Evolutionary conservation across 192 early-diverging fungal species (phyloP), one percentile per base, ranked within the genome.

Genomic region (Coemansia sp.): DNA sequence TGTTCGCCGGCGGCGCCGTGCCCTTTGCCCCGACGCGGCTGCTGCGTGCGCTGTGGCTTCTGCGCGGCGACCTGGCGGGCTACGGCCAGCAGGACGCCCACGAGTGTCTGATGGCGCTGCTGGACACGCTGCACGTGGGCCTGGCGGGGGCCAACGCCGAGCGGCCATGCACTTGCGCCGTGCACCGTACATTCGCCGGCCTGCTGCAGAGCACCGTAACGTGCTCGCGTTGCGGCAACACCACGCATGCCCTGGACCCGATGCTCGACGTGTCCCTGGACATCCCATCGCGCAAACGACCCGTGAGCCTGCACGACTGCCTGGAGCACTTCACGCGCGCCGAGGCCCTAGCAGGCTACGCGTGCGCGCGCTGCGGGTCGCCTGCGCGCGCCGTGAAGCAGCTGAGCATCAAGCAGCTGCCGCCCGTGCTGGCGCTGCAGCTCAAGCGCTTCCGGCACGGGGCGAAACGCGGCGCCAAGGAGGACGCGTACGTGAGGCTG

Each of bases 11-110:
- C 9, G 71, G 80, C n/a, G 83, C 71, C 37, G 58, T 66, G 42
- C 93, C 96, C 3, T 93, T 86, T 71, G 91, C 87, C 1, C 95
- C 96, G 3, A 82, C 87, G 46, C 63, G 81, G 43, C 93, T 98
- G 48, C 74, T 98, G 25, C 88, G 88, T 60, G 65, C 89, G 12
- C 87, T 98, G 82, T 98, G 96, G 96, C 82, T 87, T 64, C 85
- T 89, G 13, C 87, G 88, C 23, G 81, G 84, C 42, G 87, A 96
- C 45, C 73, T 98, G 25, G 94, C 96, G 15, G 89, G 93, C 9
- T 95, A 95, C 58, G 85, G 87, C 13, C 94, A 98, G 73, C 95
- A 99, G 68, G 95, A 98, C 58, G 94, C 95, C 1, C 96, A 99
- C 68, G 96, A 99, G 58, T 98, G 95, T 56, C 92, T 98, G 61